Evolutionary conservation across 2,329 filamentous ascomycete genomes (phyloP), one percentile per base, ranked within the genome.

Genomic region (Diaporthe sp.): DNA sequence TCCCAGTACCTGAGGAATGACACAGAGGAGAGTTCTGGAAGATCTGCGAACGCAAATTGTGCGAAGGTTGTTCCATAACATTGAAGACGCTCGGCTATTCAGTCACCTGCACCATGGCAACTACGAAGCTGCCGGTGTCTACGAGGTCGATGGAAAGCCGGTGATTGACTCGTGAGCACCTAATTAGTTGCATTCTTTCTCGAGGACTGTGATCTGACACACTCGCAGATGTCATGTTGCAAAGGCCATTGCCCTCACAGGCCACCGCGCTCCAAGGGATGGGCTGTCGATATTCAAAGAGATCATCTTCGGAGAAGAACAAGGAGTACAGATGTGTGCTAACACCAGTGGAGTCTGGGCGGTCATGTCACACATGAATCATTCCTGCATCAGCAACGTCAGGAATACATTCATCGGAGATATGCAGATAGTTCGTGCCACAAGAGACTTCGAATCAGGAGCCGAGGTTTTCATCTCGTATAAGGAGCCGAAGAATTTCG

Each of bases 401-500:
- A 25, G 1, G 6, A 0, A 0, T 4, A 17, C 32, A 3, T 59
- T 17, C 22, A 59, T 59, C n/a, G 55, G 55, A 12, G 55, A 59
- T 1, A 39, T 59, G 55, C 32, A 4, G 10, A 59, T 59, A 10
- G 12, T 59, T 39, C 55, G 55, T 17, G 55, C 55, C 1, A 5
- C 32, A 25, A 15, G 13, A 59, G 55, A 59, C 32, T 22, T 59
- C 6, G 55, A 37, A 4, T 7, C 5, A 0, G 55, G 55, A 17
- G 13, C 12, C 0, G 32, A 59, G 22, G 10, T 59, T 10, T 5
- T 59, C 32, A 1, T 25, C 4, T 9, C 22, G 2, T 58, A 58
- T 15, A 2, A n/a, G 1, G 2, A 0, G 12, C 12, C 32, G 0
- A 2, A 0, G 22, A 0, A 12, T 2, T 15, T 37, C 2, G 9